Conservation (phyloP, 2,329 filamentous ascomycete genomes). For the Monilinia vaccinii-corymbosi region DNA sequence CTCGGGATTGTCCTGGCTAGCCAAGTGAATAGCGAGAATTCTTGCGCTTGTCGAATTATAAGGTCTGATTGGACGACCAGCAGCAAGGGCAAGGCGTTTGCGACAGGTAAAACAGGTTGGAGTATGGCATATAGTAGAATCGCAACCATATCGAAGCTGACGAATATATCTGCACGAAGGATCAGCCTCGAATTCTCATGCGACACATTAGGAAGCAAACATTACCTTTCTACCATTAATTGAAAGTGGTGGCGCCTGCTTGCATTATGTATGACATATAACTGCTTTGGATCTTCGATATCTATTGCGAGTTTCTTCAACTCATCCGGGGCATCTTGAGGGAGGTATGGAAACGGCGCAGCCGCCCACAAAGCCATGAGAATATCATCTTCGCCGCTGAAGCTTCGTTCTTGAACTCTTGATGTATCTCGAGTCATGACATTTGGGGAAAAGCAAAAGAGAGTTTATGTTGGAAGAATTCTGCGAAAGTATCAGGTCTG, state of each 20-base stretch:
- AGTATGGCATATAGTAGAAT: constrained; percentile 57
- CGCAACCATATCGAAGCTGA: constrained; percentile 77
- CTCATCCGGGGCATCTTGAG: constrained; percentile 50
- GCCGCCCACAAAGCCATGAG: constrained; percentile 53
- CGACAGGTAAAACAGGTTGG: constrained; percentile 75
- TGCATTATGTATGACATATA: constrained; percentile 53
- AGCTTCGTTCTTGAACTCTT: constrained; percentile 16
- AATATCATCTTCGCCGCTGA: constrained; percentile 28
- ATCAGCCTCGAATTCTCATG: neutral
- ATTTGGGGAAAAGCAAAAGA: constrained; percentile 23
- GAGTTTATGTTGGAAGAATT: neutral
- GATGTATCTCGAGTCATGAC: constrained; percentile 42
- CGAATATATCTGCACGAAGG: constrained; percentile 55
- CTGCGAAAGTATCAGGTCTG: neutral
- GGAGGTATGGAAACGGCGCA: constrained; percentile 49
- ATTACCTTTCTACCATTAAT: constrained; percentile 52
- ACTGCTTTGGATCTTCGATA: constrained; percentile 50
- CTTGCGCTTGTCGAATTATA: constrained; percentile 77
- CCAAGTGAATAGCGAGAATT: constrained; percentile 70
- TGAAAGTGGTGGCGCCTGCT: constrained; percentile 56
- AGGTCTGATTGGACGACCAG: constrained; percentile 60
- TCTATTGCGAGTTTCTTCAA: constrained; percentile 46
- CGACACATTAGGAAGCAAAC: neutral
- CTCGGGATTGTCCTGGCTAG: constrained; percentile 70
- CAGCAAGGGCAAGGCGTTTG: constrained; percentile 52